phyloP scores from a whole-genome alignment of 1,139 yeast species.

The Nakaseomyces sp. region DNA sequence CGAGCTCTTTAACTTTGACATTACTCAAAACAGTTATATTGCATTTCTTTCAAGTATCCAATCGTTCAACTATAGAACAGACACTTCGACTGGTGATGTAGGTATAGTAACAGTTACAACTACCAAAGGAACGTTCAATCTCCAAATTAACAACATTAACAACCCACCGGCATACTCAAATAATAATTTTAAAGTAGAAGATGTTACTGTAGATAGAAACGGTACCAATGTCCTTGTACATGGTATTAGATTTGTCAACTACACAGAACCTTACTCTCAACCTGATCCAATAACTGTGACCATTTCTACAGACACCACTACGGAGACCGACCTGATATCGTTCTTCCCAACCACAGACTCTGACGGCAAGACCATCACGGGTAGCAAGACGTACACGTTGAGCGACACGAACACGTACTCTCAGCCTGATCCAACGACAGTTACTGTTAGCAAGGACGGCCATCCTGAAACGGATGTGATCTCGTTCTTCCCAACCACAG shows the following conservation, averaged over 20 bases:
- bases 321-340: neutral
- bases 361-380: neutral
- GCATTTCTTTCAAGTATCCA: neutral
- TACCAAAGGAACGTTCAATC: too few species aligned
- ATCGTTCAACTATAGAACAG: neutral
- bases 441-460: neutral
- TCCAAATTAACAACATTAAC: neutral
- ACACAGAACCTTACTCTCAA: neutral
- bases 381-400: neutral
- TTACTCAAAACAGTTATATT: neutral
- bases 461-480: neutral
- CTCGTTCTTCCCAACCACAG: neutral
- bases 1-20: neutral
- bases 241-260: neutral
- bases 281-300: neutral
- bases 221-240: neutral
- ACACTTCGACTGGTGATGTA: too few species aligned
- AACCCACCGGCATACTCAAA: neutral
- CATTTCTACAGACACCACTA: neutral
- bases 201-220: neutral
- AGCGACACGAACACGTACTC: neutral
- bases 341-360: neutral
- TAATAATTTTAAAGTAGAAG: neutral
- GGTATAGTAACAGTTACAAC: too few species aligned
- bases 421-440: neutral